A percentile compares a stretch with the other conserved stretches of the same genome.
Evolutionary conservation across 1,139 yeast genomes (phyloP).

Genomic region (Geotrichum australiense): DNA sequence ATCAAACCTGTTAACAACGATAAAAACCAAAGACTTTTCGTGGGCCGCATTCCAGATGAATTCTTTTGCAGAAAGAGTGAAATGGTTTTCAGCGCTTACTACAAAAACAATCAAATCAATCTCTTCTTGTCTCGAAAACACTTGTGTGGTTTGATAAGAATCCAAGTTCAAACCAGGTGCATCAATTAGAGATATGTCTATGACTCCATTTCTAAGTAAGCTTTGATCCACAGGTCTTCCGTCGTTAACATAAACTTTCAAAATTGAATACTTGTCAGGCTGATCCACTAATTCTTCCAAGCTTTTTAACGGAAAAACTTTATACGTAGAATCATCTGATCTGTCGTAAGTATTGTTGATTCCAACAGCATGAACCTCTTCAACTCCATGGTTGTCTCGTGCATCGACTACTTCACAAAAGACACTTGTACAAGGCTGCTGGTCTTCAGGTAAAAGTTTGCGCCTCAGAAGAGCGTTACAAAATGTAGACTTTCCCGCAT

Average conservation of each 20-base stretch:
- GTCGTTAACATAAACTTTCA: constrained; percentile 80
- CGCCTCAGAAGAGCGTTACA: constrained; percentile 85
- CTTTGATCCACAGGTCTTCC: constrained; percentile 61
- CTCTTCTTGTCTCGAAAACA: constrained; percentile 93
- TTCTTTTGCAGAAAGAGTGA: constrained; percentile 90
- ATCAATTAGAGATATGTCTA: constrained; percentile 87
- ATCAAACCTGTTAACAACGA: constrained; percentile 90
- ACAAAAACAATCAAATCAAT: constrained; percentile 95
- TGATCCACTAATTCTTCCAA: constrained; percentile 67
- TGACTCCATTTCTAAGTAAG: constrained; percentile 78
- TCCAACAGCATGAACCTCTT: constrained; percentile 92
- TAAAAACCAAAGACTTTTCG: constrained; percentile 86
- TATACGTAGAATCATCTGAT: constrained; percentile 60
- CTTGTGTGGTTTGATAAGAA: constrained; percentile 89
- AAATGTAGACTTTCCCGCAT: constrained; percentile 93
- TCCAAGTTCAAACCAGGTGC: constrained; percentile 97
- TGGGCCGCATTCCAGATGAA: constrained; percentile 86
- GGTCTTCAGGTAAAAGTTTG: constrained; percentile 84
- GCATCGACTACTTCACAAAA: constrained; percentile 93
- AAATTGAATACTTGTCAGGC: constrained; percentile 61
- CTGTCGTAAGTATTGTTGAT: constrained; percentile 53
- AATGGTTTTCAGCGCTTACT: constrained; percentile 92
- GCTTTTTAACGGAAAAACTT: constrained; percentile 45
- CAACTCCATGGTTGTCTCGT: constrained; percentile 61
- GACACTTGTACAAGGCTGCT: constrained; percentile 95